phyloP scores from a whole-genome alignment of 2,329 filamentous ascomycete species.

The Ilyonectria destructans region DNA sequence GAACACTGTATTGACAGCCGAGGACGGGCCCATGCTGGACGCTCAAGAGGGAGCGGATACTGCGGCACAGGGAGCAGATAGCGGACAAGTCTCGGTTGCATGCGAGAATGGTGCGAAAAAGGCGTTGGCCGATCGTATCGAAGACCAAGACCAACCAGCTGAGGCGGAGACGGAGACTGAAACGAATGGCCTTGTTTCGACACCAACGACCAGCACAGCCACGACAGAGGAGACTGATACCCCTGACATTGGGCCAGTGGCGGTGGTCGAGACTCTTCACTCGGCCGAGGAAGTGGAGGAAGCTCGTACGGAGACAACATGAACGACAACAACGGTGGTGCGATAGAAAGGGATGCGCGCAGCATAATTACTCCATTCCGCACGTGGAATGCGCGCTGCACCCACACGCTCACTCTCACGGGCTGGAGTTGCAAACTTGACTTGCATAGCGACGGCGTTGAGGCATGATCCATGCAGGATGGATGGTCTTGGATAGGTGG shows the following conservation, averaged over 20 bases:
- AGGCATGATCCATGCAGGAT: slow-evolving; percentile 18
- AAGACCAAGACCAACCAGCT: background rate
- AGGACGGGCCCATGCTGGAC: slow-evolving; percentile 45
- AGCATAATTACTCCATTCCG: background rate
- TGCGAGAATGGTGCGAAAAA: slow-evolving; percentile 3
- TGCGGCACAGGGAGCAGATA: slow-evolving; percentile 14
- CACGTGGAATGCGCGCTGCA: background rate
- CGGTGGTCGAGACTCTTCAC: background rate
- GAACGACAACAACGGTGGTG: slow-evolving; percentile 1
- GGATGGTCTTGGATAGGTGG: slow-evolving; percentile 25
- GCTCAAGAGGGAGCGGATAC: slow-evolving; percentile 37
- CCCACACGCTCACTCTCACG: background rate
- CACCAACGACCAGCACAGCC: slow-evolving; percentile 17
- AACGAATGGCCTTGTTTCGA: slow-evolving; percentile 25
- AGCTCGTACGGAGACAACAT: background rate
- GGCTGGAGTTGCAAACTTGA: slow-evolving; percentile 18
- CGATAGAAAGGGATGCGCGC: slow-evolving; percentile 1
- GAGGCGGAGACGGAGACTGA: slow-evolving; percentile 31
- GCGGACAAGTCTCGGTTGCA: slow-evolving; percentile 10
- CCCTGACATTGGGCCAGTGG: background rate
- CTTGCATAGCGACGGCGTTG: slow-evolving; percentile 47
- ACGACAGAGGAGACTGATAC: slow-evolving; percentile 14
- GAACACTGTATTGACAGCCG: slow-evolving; percentile 61
- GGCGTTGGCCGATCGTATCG: background rate
- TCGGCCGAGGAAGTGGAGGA: background rate